Base-by-base conservation (phyloP, 345 rosid genomes). In the Melaleuca alternifolia region DNA sequence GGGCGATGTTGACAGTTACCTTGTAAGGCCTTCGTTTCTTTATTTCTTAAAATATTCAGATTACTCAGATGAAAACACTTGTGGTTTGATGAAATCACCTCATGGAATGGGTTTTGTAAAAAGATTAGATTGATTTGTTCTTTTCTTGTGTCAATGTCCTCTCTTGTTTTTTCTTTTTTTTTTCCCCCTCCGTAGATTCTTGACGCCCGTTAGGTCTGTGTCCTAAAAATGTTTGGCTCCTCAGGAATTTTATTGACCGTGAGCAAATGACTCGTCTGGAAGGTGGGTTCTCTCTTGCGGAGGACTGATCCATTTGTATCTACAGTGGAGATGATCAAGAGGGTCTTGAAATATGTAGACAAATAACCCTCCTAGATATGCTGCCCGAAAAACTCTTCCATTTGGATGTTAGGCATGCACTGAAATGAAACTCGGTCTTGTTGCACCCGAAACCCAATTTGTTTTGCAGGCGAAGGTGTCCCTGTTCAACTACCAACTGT, bases 401-500 rank as follows among this genome's bases (percentile, higher is more conserved):
- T 53, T 53, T 83, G 81, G 81, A 71, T 71, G 81, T 71, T 71
- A 18, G 81, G 23, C 81, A 18, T 18, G 48, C 81, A 1, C 48
- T 18, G 48, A 18, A 71, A 10, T 11, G 81, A 71, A 37, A 18
- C 71, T 54, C 59, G n/a, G 28, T 53, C 76, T 18, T 23, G 53
- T 11, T 44, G 81, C 50, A 20, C 20, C 50, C 24, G 18, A 65
- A 62, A 10, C n/a, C 52, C 15, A 18, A 14, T 53, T 62, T 37
- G 81, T 33, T 83, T 86, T 85, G 52, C 86, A 97, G 99, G 87
- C 93, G 50, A 92, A n/a, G 88, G 94, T 97, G 51, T 89, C 94
- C 16, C 5, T 97, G 50, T 90, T 84, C 75, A 97, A 96, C 91
- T 92, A 11, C 91, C 98, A 96, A 87, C 88, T 87, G 59, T 96